These are phyloP conservation scores for Diutina mesorugosa DNA, from an alignment of 1,139 yeast genomes.

Conservation along the genomic window DNA sequence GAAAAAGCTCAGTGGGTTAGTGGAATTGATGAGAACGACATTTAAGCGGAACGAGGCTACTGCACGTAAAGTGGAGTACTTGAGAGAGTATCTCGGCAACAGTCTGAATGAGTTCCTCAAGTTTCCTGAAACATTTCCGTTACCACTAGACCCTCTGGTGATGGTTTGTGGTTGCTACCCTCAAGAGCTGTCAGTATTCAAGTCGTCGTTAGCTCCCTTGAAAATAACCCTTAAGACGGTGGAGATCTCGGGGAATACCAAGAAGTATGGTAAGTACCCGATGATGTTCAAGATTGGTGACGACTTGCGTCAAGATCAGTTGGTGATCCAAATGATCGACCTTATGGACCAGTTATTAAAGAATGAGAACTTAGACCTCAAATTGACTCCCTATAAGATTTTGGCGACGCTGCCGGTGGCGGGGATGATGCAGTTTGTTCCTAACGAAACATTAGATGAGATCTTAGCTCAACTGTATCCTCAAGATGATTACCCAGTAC, in stretches of 20 bases:
- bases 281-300: conserved; percentile 94
- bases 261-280: conserved; percentile 46
- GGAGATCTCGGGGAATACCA: conserved; percentile 21
- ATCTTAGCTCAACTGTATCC: conserved; percentile 47
- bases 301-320: conserved; percentile 90
- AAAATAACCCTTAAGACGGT: conserved; percentile 66
- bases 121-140: conserved; percentile 40
- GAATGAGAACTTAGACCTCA: conserved; percentile 82
- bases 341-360: conserved; percentile 83
- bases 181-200: conserved; percentile 75
- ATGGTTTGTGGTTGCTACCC: conserved; percentile 66
- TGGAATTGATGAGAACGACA: conserved; percentile 24
- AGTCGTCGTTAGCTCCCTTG: conserved; percentile 80
- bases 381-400: conserved; percentile 79
- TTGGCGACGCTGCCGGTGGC: conserved; percentile 85
- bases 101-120: conserved; percentile 27
- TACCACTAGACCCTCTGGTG: conserved; percentile 64
- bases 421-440: conserved; percentile 87
- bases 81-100: conserved; percentile 27
- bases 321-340: conserved; percentile 82
- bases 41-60: conserved; percentile 34
- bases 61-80: conserved; percentile 26
- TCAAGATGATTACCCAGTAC: conserved; percentile 1
- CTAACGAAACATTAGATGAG: conserved; percentile 80
- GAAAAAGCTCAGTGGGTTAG: conserved; percentile 27